These are phyloP conservation scores for Daucus carota DNA, from an alignment of 129 eudicot species.

Conservation along the genomic window DNA sequence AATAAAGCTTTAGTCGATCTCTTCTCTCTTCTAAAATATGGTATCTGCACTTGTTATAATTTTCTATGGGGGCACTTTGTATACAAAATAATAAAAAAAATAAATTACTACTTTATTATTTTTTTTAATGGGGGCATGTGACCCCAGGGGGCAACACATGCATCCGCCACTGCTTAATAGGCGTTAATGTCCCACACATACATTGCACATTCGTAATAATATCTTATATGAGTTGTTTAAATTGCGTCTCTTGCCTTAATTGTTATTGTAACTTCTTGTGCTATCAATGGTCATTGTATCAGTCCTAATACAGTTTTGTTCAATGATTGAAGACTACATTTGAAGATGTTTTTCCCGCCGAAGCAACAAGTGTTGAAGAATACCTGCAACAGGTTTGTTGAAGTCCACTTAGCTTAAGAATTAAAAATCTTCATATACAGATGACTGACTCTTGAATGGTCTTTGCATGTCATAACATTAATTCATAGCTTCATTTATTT, in stretches of 20 bases:
- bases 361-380: slow-evolving; percentile 91
- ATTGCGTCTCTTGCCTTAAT: neutral
- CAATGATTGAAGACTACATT: slow-evolving; percentile 58
- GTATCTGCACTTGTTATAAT: no score
- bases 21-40: no score
- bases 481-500: neutral
- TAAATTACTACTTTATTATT: no score
- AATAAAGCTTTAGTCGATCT: no score
- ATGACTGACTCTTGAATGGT: neutral
- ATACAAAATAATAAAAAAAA: no score
- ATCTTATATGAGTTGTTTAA: neutral
- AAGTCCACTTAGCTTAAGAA: neutral
- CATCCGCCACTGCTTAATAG: no score
- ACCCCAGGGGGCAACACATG: no score
- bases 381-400: slow-evolving; percentile 79
- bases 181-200: neutral
- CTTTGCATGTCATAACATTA: neutral
- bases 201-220: neutral
- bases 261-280: neutral
- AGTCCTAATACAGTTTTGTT: slow-evolving; percentile 5
- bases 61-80: no score
- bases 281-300: neutral
- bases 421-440: neutral
- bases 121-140: no score
- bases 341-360: slow-evolving; percentile 94